A percentile compares a stretch with the other conserved stretches of the same genome.
phyloP scores from a whole-genome alignment of 768 basidiomycete species.

The Gautieria morchelliformis region DNA sequence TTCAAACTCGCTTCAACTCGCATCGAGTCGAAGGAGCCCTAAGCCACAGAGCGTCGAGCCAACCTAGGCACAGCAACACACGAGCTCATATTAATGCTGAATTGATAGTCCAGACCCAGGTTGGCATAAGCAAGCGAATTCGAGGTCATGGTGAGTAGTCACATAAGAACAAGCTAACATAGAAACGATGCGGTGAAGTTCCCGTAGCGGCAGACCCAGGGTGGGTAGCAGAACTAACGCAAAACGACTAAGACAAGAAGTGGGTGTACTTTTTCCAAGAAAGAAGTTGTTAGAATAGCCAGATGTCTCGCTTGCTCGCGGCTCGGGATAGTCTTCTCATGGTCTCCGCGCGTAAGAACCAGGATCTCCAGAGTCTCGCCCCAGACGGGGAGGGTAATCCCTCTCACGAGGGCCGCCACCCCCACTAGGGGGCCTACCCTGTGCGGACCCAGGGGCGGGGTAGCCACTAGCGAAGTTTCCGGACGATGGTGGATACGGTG shows the following conservation, averaged over 20 bases:
- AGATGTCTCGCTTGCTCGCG: not conserved
- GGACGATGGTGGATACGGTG: constrained; percentile 23
- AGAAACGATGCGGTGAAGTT: not conserved
- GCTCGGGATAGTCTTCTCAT: not conserved
- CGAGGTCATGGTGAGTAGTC: not conserved
- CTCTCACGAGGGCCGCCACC: constrained; percentile 25
- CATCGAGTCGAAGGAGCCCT: not conserved
- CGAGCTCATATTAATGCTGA: not conserved
- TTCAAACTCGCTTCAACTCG: too few relatives aligned
- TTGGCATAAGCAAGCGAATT: not conserved
- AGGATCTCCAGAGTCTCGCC: constrained; percentile 21
- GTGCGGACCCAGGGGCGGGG: constrained; percentile 29
- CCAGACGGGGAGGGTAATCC: constrained; percentile 24
- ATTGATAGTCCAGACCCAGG: not conserved
- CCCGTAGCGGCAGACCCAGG: constrained; percentile 3
- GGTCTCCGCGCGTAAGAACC: constrained; percentile 3
- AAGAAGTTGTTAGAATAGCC: not conserved
- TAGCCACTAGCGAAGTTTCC: constrained; percentile 28
- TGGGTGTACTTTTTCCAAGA: constrained; percentile 5
- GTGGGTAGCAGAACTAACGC: not conserved
- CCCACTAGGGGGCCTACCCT: constrained; percentile 21
- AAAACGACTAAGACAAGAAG: constrained; percentile 3
- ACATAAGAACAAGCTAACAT: not conserved
- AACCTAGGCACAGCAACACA: not conserved
- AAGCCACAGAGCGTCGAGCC: not conserved